Evolutionary conservation across 768 basidiomycete genomes (phyloP), one percentile per base, ranked within the genome.

Genomic region (Tricholoma terreum): DNA sequence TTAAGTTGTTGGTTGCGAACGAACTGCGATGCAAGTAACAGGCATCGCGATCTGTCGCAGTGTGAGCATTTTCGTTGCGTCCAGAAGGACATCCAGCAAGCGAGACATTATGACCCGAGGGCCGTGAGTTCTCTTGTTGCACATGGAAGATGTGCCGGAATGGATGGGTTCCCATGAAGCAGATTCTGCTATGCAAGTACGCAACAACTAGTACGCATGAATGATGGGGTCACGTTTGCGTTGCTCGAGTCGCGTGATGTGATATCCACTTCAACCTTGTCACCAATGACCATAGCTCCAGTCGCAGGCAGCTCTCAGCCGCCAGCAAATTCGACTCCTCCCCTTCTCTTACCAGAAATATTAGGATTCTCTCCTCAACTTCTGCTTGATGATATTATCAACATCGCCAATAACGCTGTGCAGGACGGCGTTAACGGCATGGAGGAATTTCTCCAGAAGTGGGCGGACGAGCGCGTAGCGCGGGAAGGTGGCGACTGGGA

Each of bases 311-410:
- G 30, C 10, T 22, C 11, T 4, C 35, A 53, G 11, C 14, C 11
- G 17, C 7, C 4, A 27, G 57, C 59, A 6, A 56, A 56, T 9
- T 22, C 61, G 27, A 63, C 67, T 9, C 79, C 77, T 3, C 78
- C 83, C 5, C 74, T 84, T 3, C 77, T 89, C 6, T 71, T 89
- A 0, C 83, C 84, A 0, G 86, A 94, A 71, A 82, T 91, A 12
- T 81, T 94, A 2, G 89, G 90, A 0, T 94, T 93, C 65, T 85
- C 90, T 0, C 92, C 92, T 0, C 89, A 94, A 62, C 81, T 89
- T 17, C 75, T 95, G 3, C 84, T 94, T 1, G 92, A 94, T 71
- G 90, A 94, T 60, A 86, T 94, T 46, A 86, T 92, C 62, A 91
- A 93, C 73, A 84, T 84, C 58, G 85, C 89, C 0, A 88, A 92